A percentile compares a stretch with the other conserved stretches of the same genome.
These are phyloP conservation scores for Phellinidium pouzarii DNA, from an alignment of 1,284 basidiomycete genomes.

Conservation along the genomic window DNA sequence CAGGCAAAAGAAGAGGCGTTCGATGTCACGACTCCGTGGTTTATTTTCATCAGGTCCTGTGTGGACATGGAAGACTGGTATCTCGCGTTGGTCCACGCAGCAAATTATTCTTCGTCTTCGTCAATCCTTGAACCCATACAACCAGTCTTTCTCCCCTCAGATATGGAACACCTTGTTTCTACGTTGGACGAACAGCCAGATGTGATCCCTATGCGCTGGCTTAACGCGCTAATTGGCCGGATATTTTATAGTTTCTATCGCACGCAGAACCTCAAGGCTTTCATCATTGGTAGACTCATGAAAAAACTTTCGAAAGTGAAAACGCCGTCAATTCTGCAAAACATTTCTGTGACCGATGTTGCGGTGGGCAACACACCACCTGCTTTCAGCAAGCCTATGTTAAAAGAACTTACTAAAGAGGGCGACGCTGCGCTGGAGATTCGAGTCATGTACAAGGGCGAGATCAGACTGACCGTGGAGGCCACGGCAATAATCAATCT, in stretches of 20 bases:
- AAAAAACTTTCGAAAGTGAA: constrained; percentile 91
- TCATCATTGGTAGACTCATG: constrained; percentile 86
- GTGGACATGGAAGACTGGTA: constrained; percentile 97
- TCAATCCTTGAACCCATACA: constrained; percentile 50
- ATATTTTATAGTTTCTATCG: constrained; percentile 90
- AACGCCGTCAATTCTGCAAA: constrained; percentile 79
- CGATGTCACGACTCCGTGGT: constrained; percentile 66
- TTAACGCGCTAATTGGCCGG: constrained; percentile 90
- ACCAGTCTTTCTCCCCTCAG: constrained; percentile 64
- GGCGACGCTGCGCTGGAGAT: constrained; percentile 90
- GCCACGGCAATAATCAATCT: constrained; percentile 84
- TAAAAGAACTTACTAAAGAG: constrained; percentile 90
- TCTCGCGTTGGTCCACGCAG: constrained; percentile 75
- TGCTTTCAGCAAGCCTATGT: constrained; percentile 90
- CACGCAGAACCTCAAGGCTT: constrained; percentile 73
- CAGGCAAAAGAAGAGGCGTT: constrained; percentile 43
- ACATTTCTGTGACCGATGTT: constrained; percentile 84
- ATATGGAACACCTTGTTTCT: constrained; percentile 81
- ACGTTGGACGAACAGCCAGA: constrained; percentile 90
- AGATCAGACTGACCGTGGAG: constrained; percentile 83
- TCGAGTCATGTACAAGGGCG: constrained; percentile 77
- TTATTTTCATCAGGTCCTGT: constrained; percentile 80
- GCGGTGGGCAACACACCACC: constrained; percentile 82
- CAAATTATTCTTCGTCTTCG: constrained; percentile 50
- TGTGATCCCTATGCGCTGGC: constrained; percentile 93